Conservation (phyloP, 2,329 filamentous ascomycete species). For the Claviceps spartinae region DNA sequence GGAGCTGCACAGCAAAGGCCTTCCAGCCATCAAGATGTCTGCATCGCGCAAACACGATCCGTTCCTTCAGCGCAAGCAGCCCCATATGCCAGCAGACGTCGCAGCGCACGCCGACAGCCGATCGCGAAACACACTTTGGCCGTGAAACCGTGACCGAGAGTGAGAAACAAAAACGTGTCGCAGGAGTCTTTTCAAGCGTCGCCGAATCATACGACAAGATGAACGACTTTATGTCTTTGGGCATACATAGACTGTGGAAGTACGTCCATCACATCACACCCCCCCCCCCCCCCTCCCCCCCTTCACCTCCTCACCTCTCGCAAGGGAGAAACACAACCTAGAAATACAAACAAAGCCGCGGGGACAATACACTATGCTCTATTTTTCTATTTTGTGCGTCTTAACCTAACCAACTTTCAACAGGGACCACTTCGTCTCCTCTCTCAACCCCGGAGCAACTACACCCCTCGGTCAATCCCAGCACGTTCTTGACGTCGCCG, state of each 20-base stretch:
- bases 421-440: constrained; percentile 85
- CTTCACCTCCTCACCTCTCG: neutral
- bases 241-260: constrained; percentile 94
- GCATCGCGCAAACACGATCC: constrained; percentile 8
- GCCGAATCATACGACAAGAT: constrained; percentile 92
- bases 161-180: constrained; percentile 60
- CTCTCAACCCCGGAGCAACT: constrained; percentile 65
- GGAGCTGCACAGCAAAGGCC: constrained; percentile 14
- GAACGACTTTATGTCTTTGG: constrained; percentile 98
- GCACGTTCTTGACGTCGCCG: constrained; percentile 88
- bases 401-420: neutral
- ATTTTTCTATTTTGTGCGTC: neutral
- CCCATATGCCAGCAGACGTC: constrained; percentile 11
- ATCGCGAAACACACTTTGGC: constrained; percentile 74
- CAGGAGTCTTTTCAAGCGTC: constrained; percentile 86
- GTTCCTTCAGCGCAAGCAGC: constrained; percentile 16
- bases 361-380: neutral
- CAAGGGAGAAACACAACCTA: too few species aligned
- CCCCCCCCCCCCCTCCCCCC: too few species aligned
- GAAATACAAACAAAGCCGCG: neutral
- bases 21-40: constrained; percentile 9
- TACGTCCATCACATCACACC: constrained; percentile 20
- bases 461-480: constrained; percentile 32
- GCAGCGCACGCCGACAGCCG: constrained; percentile 17
- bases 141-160: constrained; percentile 73